Conservation (phyloP, 345 rosid species). For the Brassica carinata region DNA sequence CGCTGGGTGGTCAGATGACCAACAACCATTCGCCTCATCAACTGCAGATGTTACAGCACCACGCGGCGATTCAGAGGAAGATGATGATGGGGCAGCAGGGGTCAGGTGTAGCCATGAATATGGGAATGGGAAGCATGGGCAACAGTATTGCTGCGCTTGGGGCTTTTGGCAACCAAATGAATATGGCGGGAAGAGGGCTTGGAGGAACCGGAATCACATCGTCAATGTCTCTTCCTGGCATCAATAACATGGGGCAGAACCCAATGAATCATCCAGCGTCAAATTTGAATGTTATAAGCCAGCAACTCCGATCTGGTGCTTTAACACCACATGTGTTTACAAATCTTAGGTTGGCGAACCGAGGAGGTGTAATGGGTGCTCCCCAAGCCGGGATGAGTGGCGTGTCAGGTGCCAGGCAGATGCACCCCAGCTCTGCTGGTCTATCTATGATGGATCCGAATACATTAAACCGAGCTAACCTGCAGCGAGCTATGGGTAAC, state of each 20-base stretch:
- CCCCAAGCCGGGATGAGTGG: constrained; percentile 72
- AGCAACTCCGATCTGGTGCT: constrained; percentile 58
- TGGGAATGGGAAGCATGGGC: constrained; percentile 66
- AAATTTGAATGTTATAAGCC: constrained; percentile 55
- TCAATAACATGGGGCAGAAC: constrained; percentile 67
- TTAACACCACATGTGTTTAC: constrained; percentile 44
- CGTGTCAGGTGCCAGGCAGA: constrained; percentile 66
- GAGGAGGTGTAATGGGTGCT: constrained; percentile 48
- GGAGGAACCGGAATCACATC: constrained; percentile 74
- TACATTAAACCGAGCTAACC: constrained; percentile 58
- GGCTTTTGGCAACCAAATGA: constrained; percentile 56
- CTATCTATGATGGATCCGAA: constrained; percentile 63
- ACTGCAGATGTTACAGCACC: constrained; percentile 72
- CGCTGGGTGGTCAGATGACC: constrained; percentile 69
- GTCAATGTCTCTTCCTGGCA: constrained; percentile 64
- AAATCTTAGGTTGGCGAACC: constrained; percentile 40
- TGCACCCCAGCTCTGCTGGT: constrained; percentile 61
- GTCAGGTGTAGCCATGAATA: constrained; percentile 47
- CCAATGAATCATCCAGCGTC: constrained; percentile 58
- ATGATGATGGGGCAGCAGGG: constrained; percentile 70
- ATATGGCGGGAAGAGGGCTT: constrained; percentile 72
- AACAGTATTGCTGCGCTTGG: constrained; percentile 67
- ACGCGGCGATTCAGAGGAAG: constrained; percentile 62
- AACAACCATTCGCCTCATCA: constrained; percentile 66
- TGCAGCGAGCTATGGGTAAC: constrained; percentile 68